Evolutionary conservation across 176 grass and related monocot genomes (phyloP), one percentile per base, ranked within the genome.

Genomic region (Oryza nivara): DNA sequence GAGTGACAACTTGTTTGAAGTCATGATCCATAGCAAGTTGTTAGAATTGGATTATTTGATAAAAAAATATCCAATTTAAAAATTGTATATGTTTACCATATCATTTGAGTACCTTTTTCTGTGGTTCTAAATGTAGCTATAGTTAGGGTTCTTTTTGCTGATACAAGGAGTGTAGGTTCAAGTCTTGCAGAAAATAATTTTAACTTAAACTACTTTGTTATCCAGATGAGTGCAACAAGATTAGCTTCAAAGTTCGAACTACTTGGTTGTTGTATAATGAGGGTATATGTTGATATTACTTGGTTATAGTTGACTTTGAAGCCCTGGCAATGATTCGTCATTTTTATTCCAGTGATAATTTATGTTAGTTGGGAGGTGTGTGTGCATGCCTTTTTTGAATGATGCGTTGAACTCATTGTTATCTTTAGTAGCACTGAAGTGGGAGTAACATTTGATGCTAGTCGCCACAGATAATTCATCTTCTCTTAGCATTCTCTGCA

Each of bases 241-340:
- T 58, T 70, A 54, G 46, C 20, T 69, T 70, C 30, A 12, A 80
- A 58, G 19, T 69, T 70, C 30, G 8, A 80, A 58, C 52, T 58
- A 58, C 67, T 23, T 81, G 16, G n/a, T 20, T 63, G 61, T 25
- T 63, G 56, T 64, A 43, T 40, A 23, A 63, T 14, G 54, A 25
- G 6, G 75, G 15, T 26, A 8, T 43, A 43, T 77, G 56, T 64
- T 64, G 11, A 35, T 69, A 13, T 48, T 64, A 5, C 20, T 77
- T 41, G 14, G 22, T 16, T 79, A 67, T 35, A 67, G 11, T 35
- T 54, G 51, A 67, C 58, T 22, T 46, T 56, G 30, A 70, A 56
- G n/a, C 47, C 19, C n/a, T 81, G 47, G 40, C 20, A 60, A 43
- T 68, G 65, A 71, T 58, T 15, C 20, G 7, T 60, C 32, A 67